Evolutionary conservation across 129 eudicot species (phyloP).

Genomic region (Lactuca saligna): DNA sequence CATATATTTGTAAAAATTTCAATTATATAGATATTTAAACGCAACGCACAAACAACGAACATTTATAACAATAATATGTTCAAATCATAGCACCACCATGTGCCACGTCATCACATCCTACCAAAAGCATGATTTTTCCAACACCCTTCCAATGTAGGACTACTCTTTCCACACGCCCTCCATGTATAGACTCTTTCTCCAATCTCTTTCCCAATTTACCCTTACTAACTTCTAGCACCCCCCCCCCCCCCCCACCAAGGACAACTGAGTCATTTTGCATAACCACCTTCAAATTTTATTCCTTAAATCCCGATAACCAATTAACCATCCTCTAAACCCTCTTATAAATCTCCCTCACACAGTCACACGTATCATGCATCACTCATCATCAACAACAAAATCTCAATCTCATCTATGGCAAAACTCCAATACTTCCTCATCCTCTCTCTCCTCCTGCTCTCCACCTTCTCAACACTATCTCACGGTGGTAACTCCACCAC

Average conservation of each 20-base stretch:
- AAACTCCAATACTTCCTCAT: conserved; percentile 14
- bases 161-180: conserved; percentile 17
- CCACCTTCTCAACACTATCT: conserved; percentile 20
- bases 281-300: neutral
- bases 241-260: neutral
- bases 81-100: no score
- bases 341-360: neutral
- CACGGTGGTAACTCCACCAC: neutral
- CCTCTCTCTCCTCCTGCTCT: conserved; percentile 15
- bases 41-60: no score
- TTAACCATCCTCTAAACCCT: neutral
- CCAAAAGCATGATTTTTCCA: no score
- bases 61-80: no score
- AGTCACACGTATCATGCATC: neutral
- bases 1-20: no score
- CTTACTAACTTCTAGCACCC: neutral
- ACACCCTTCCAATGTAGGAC: no score
- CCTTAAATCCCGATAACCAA: conserved; percentile 8
- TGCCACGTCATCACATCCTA: no score
- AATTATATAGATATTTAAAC: no score
- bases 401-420: neutral
- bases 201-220: conserved; percentile 4
- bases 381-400: neutral
- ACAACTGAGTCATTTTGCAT: neutral
- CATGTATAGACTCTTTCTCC: conserved; percentile 7